Evolutionary conservation across 108 stramenopile genomes (phyloP).

Genomic region (Schizochytrium sp.): DNA sequence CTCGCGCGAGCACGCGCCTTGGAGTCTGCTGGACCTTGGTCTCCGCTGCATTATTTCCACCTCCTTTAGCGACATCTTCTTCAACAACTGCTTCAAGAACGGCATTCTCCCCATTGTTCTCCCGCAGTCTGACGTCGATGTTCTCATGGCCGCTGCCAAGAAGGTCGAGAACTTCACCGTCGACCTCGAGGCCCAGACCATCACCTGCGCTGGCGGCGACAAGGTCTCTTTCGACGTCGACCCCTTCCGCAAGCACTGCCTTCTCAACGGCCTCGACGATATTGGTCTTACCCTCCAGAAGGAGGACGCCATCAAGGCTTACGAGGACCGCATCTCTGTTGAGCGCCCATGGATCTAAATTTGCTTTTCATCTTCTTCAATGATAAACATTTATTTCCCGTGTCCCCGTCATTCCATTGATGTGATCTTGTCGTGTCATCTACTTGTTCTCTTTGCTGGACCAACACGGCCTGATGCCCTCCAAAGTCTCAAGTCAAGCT

Average conservation of each 20-base stretch:
- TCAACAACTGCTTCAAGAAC: slow-evolving; percentile 94
- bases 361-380: slow-evolving; percentile 24
- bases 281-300: slow-evolving; percentile 82
- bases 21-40: slow-evolving; percentile 84
- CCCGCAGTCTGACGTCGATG: slow-evolving; percentile 60
- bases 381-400: slow-evolving; percentile 54
- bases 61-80: slow-evolving; percentile 85
- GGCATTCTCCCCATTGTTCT: slow-evolving; percentile 82
- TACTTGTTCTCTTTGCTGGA: too few relatives aligned
- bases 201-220: slow-evolving; percentile 64
- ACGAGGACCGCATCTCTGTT: slow-evolving; percentile 61
- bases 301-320: slow-evolving; percentile 64
- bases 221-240: slow-evolving; percentile 72
- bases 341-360: slow-evolving; percentile 75
- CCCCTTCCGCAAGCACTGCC: slow-evolving; percentile 74
- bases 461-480: too few relatives aligned
- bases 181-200: slow-evolving; percentile 73
- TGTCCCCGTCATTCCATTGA: too few relatives aligned
- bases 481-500: too few relatives aligned
- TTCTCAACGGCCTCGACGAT: slow-evolving; percentile 82
- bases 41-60: slow-evolving; percentile 78
- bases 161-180: slow-evolving; percentile 68
- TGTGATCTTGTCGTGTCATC: too few relatives aligned
- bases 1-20: slow-evolving; percentile 84
- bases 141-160: slow-evolving; percentile 58